Conservation (phyloP, 2,329 filamentous ascomycete genomes). For the Fusarium sp. region DNA sequence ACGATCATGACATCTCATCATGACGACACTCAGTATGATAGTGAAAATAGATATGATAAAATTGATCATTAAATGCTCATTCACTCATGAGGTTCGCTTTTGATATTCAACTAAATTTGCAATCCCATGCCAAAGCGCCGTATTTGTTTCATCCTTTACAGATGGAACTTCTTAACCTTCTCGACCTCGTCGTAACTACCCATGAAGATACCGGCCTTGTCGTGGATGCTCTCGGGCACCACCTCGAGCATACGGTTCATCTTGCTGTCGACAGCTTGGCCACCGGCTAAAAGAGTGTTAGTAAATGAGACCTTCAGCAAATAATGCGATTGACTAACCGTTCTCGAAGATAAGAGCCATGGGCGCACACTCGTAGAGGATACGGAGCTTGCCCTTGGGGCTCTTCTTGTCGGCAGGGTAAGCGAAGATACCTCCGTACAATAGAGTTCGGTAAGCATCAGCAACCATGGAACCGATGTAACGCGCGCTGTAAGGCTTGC, state of each 20-base stretch:
- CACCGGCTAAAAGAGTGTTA: constrained; percentile 73
- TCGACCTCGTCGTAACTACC: constrained; percentile 95
- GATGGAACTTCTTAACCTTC: constrained; percentile 89
- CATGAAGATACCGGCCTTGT: constrained; percentile 94
- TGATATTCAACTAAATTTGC: constrained; percentile 36
- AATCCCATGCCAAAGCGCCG: constrained; percentile 30
- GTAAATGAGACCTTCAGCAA: not conserved
- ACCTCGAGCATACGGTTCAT: constrained; percentile 93
- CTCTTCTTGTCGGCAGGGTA: constrained; percentile 99
- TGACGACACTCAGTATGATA: constrained; percentile 22
- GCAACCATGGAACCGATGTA: constrained; percentile 99
- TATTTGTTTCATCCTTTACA: constrained; percentile 31
- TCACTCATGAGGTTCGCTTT: constrained; percentile 40
- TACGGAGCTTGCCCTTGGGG: constrained; percentile 96
- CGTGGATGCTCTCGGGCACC: constrained; percentile 91
- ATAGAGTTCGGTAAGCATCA: constrained; percentile 92
- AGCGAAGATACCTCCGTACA: constrained; percentile 97
- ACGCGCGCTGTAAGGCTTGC: constrained; percentile 92
- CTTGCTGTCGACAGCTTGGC: constrained; percentile 88
- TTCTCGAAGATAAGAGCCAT: constrained; percentile 99
- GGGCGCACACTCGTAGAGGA: constrained; percentile 97
- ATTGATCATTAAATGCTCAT: constrained; percentile 45
- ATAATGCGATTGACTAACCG: constrained; percentile 66
- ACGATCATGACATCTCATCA: constrained; percentile 32
- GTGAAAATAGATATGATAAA: constrained; percentile 20